Evolutionary conservation across 2,329 filamentous ascomycete genomes (phyloP), one percentile per base, ranked within the genome.

Genomic region (Penicillium sp.): DNA sequence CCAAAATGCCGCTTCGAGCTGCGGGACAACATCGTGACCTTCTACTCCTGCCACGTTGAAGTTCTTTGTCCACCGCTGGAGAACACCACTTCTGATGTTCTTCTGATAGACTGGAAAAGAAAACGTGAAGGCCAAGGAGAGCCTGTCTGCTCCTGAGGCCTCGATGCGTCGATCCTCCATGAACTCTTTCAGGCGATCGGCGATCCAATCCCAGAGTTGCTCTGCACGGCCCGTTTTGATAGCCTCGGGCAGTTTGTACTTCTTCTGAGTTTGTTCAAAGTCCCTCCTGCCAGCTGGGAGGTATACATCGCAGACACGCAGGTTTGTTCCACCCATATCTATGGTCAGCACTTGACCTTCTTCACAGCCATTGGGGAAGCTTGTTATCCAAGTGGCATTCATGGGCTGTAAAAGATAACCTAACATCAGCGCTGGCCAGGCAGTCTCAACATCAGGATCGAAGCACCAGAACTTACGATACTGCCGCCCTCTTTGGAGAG

Each of bases 371-470:
- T 88, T 88, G 6, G 92, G 91, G 75, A 89, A 90, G 42, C 85
- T 85, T 87, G 93, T 93, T 66, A 93, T 91, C 92, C 92, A 96
- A 59, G 92, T 94, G 61, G 91, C 88, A 81, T 96, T 95, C 92
- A 96, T 96, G 62, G 92, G 92, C 92, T 96, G 70, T 60, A 64
- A 72, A 64, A 71, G 6, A 15, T 10, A 56, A 33, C 6, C 37
- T 19, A n/a, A 28, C 15, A 30, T 56, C 8, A 44, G 17, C 22
- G 19, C 37, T 42, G n/a, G 51, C 35, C 19, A n/a, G n/a, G 49
- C 17, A 17, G 22, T 17, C 4, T 26, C 9, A 53, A 9, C 9
- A 53, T 9, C 12, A 40, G 17, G 13, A 26, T 17, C 5, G 26
- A 44, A 22, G 15, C n/a, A 33, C 3, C 13, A 42, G 19, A 35